A percentile compares a stretch with the other conserved stretches of the same genome.
These are phyloP conservation scores for Lentinula edodes DNA, from an alignment of 768 basidiomycete species.

Conservation along the genomic window DNA sequence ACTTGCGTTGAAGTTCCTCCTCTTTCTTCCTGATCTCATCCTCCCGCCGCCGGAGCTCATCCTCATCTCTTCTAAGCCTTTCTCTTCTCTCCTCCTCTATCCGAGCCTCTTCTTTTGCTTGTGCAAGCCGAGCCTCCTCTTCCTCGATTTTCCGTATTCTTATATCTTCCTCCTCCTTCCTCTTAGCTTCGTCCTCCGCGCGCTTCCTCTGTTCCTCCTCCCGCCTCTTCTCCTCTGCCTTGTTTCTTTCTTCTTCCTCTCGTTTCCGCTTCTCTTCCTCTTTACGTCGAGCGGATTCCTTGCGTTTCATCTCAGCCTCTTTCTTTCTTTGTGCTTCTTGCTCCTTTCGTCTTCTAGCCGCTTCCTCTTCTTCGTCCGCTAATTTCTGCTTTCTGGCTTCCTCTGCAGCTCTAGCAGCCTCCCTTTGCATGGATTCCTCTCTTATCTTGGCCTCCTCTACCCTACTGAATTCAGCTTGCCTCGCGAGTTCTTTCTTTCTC, in stretches of 20 bases:
- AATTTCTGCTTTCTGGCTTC: slow-evolving; percentile 9
- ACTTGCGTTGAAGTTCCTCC: slow-evolving; percentile 12
- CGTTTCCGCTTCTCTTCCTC: background rate
- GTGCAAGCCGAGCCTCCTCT: slow-evolving; percentile 19
- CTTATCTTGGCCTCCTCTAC: slow-evolving; percentile 18
- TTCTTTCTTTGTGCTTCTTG: slow-evolving; percentile 16
- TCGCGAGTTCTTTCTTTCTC: slow-evolving; percentile 5
- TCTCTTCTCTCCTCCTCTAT: slow-evolving; percentile 20
- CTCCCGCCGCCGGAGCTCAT: slow-evolving; percentile 9
- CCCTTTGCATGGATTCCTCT: slow-evolving; percentile 19
- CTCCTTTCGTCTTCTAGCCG: slow-evolving; percentile 7
- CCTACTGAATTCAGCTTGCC: slow-evolving; percentile 18
- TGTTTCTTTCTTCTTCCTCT: background rate
- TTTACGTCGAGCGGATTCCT: slow-evolving; percentile 11
- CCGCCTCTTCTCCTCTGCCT: slow-evolving; percentile 25
- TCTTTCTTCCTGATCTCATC: slow-evolving; percentile 13
- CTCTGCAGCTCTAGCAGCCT: slow-evolving; percentile 12
- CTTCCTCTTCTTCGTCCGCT: slow-evolving; percentile 14
- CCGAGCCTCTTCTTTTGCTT: slow-evolving; percentile 2
- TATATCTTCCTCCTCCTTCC: background rate
- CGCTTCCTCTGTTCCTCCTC: slow-evolving; percentile 5
- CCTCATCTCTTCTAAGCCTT: slow-evolving; percentile 15
- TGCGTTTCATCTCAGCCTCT: slow-evolving; percentile 18
- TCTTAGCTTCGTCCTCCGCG: slow-evolving; percentile 11
- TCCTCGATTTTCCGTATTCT: slow-evolving; percentile 16